These are phyloP conservation scores for Termitomyces sp. DNA, from an alignment of 768 basidiomycete species.

Conservation along the genomic window DNA sequence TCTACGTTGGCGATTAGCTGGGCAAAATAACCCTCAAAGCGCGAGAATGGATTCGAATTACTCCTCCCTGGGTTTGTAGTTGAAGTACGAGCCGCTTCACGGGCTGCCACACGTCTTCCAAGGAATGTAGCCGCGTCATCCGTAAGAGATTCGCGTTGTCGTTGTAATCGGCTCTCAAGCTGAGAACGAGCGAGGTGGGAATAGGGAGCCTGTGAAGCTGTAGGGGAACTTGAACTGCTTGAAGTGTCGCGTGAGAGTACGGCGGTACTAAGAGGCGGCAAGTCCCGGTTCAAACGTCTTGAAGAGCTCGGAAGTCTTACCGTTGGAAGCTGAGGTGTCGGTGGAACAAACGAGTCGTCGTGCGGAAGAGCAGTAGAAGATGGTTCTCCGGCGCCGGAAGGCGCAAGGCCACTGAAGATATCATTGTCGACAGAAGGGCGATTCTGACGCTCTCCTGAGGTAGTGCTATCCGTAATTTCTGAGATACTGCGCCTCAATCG, in stretches of 20 bases:
- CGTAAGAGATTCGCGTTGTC: constrained; percentile 19
- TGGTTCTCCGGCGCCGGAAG: constrained; percentile 4
- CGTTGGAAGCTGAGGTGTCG: background rate
- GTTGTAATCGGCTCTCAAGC: constrained; percentile 23
- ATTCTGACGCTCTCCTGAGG: constrained; percentile 12
- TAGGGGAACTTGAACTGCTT: background rate
- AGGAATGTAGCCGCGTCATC: constrained; percentile 37
- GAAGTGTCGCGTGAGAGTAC: background rate
- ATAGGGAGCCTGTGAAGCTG: background rate
- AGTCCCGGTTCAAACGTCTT: background rate
- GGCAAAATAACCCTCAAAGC: constrained; percentile 9
- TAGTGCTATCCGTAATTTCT: constrained; percentile 36
- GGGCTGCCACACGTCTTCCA: constrained; percentile 38
- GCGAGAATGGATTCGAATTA: constrained; percentile 13
- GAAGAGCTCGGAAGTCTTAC: background rate
- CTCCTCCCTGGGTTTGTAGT: constrained; percentile 2
- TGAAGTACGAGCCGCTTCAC: constrained; percentile 29
- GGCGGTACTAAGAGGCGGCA: background rate
- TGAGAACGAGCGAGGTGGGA: constrained; percentile 22
- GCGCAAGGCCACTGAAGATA: constrained; percentile 32
- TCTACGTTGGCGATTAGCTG: constrained; percentile 19
- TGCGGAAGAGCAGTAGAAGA: background rate
- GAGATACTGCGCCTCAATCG: constrained; percentile 52
- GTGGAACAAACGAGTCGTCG: background rate
- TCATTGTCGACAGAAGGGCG: constrained; percentile 29